Evolutionary conservation across 768 basidiomycete species (phyloP).

Genomic region (Phanerochaete sordida): DNA sequence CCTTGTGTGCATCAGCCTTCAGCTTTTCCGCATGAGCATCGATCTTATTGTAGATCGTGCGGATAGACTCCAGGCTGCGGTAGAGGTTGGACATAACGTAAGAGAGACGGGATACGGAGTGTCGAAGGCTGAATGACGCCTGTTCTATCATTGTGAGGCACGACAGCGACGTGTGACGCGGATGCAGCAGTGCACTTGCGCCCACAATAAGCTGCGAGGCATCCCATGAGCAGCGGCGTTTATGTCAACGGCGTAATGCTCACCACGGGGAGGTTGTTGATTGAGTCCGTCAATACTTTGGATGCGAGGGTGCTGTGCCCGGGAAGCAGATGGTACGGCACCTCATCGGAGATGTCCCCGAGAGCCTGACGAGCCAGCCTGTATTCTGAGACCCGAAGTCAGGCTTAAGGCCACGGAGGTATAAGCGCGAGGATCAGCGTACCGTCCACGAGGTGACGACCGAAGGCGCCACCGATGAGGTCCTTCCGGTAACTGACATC

Average conservation of each 20-base stretch:
- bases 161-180: not conserved
- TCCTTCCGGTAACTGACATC: not conserved
- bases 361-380: not conserved
- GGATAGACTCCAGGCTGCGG: not conserved
- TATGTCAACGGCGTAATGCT: not conserved
- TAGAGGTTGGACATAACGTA: not conserved
- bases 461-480: not conserved
- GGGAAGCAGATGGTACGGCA: not conserved
- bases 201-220: not conserved
- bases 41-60: not conserved
- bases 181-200: not conserved
- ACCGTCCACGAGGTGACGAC: not conserved
- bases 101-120: not conserved
- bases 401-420: no score
- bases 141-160: constrained; percentile 1
- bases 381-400: not conserved
- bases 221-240: not conserved
- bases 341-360: not conserved
- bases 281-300: not conserved
- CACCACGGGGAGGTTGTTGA: not conserved
- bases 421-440: not conserved
- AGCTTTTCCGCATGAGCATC: not conserved
- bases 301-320: not conserved
- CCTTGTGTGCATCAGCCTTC: not conserved
- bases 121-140: not conserved